Conservation (phyloP, 2,329 filamentous ascomycete genomes). For the Xylariaceae sp. region DNA sequence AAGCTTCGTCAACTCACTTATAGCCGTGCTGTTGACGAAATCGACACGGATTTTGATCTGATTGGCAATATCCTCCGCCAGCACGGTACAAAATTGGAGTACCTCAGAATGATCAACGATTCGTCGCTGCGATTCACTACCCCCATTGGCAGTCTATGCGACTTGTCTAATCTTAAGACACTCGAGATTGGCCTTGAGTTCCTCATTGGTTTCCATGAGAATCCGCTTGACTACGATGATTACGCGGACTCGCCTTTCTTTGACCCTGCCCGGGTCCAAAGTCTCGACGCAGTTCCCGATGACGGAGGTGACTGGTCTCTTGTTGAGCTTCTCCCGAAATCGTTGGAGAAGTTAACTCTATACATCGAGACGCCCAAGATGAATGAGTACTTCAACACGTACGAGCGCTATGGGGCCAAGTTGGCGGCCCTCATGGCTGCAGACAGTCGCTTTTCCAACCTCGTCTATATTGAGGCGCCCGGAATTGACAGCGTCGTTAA, state of each 20-base stretch:
- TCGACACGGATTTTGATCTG: not conserved
- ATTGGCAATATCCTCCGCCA: not conserved
- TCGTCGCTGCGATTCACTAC: not conserved
- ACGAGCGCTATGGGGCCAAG: conserved; percentile 13
- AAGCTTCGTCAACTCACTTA: not conserved
- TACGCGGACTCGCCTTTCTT: not conserved
- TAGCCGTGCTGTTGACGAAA: not conserved
- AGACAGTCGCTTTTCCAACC: not conserved
- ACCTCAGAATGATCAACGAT: not conserved
- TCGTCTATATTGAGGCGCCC: not conserved
- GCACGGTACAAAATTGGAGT: not conserved
- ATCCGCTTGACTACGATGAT: not conserved
- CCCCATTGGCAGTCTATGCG: not conserved
- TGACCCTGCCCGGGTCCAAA: not conserved
- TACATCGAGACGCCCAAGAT: conserved; percentile 2
- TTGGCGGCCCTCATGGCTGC: conserved; percentile 8
- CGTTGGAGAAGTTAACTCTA: conserved; percentile 4
- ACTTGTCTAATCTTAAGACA: not conserved
- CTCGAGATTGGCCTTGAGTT: conserved; percentile 12
- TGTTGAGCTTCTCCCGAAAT: not conserved
- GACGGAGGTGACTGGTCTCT: conserved; percentile 7
- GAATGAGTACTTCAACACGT: conserved; percentile 2
- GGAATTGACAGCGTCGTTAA: not conserved
- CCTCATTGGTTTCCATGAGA: conserved; percentile 9
- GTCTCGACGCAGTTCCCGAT: not conserved